phyloP scores from a whole-genome alignment of 2,329 filamentous ascomycete species.

The Drechslera avenae region DNA sequence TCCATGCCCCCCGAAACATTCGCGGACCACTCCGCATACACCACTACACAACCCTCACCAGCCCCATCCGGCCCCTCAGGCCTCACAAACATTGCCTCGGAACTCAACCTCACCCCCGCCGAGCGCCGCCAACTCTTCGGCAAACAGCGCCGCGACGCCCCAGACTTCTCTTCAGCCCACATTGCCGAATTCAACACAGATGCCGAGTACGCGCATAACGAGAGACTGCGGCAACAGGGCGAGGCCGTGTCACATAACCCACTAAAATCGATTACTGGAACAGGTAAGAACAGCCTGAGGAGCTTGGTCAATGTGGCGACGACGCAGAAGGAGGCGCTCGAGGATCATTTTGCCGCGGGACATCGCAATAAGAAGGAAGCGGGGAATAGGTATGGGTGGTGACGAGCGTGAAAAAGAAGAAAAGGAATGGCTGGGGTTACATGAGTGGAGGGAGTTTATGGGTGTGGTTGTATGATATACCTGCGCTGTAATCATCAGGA shows the following conservation, averaged over 20 bases:
- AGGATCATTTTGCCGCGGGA: slow-evolving; percentile 88
- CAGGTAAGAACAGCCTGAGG: slow-evolving; percentile 86
- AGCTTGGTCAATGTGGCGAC: slow-evolving; percentile 85
- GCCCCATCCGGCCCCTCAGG: slow-evolving; percentile 37
- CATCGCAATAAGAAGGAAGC: slow-evolving; percentile 81
- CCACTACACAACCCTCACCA: no score
- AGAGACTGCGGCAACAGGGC: slow-evolving; percentile 71
- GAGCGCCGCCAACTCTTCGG: slow-evolving; percentile 86
- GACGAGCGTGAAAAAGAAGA: background rate
- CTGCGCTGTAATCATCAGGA: no score
- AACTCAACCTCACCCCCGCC: slow-evolving; percentile 77
- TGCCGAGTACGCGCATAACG: slow-evolving; percentile 83
- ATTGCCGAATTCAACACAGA: slow-evolving; percentile 90
- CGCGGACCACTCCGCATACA: slow-evolving; percentile 11
- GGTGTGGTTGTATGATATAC: no score
- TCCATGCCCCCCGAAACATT: slow-evolving; percentile 21
- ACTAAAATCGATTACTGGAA: slow-evolving; percentile 74
- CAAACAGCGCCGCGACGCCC: slow-evolving; percentile 59
- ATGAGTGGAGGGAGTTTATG: no score
- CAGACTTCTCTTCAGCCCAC: slow-evolving; percentile 60
- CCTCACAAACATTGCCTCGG: slow-evolving; percentile 72
- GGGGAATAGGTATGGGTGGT: slow-evolving; percentile 84
- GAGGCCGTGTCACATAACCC: slow-evolving; percentile 77
- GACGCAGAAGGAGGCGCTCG: slow-evolving; percentile 82
- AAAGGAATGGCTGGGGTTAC: no score